Percentiles rank a stretch among this genome's conserved stretches.
phyloP scores from a whole-genome alignment of 257 asterid species.

The Nicotiana tomentosiformis region DNA sequence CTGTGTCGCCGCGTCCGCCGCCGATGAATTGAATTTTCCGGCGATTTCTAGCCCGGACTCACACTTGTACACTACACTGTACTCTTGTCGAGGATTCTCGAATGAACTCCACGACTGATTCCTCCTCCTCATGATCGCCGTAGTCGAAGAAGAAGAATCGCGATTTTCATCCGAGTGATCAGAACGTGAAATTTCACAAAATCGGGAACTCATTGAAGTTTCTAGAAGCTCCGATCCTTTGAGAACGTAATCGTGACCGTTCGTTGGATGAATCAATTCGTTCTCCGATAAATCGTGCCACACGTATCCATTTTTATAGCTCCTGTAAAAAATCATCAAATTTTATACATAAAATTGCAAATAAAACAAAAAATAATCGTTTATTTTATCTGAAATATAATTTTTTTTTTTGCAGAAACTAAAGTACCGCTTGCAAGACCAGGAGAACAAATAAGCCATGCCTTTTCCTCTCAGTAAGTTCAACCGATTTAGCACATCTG shows the following conservation, averaged over 20 bases:
- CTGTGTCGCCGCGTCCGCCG: constrained; percentile 29
- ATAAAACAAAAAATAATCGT: not conserved
- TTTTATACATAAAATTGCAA: not conserved
- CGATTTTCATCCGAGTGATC: not conserved
- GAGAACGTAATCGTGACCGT: constrained; percentile 31
- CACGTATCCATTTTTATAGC: constrained; percentile 34
- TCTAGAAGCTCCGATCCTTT: constrained; percentile 33
- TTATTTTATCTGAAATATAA: not conserved
- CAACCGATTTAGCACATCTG: constrained; percentile 36
- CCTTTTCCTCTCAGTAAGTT: constrained; percentile 33
- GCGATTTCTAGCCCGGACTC: constrained; percentile 29
- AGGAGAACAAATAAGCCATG: constrained; percentile 34
- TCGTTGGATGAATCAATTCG: constrained; percentile 33
- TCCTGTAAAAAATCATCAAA: constrained; percentile 18
- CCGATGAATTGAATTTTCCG: not conserved
- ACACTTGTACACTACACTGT: constrained; percentile 23
- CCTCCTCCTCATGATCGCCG: constrained; percentile 15
- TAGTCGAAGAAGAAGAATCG: constrained; percentile 7
- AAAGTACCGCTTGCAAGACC: constrained; percentile 37
- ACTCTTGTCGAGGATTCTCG: constrained; percentile 18
- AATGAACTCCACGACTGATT: constrained; percentile 32
- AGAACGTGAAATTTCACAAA: constrained; percentile 2
- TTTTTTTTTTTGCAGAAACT: not conserved
- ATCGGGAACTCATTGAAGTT: not conserved
- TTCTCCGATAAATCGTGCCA: constrained; percentile 41